Percentiles rank a stretch among this genome's conserved stretches.
Conservation (phyloP, 805 yeast genomes). For the Yarrowia porcina region DNA sequence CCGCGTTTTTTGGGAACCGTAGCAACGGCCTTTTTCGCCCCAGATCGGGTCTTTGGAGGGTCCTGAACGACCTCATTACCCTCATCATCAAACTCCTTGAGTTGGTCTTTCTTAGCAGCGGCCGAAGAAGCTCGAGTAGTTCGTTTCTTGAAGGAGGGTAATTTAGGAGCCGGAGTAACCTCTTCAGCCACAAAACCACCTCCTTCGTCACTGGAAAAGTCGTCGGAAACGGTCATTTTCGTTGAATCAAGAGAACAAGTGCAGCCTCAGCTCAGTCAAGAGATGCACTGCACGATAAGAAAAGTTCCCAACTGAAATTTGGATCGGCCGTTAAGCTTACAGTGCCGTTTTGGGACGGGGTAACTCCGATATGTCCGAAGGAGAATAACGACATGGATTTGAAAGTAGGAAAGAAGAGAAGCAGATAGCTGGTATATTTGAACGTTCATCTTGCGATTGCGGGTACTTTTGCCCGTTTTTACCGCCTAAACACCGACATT, state of each 20-base stretch:
- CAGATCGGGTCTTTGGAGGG: background rate
- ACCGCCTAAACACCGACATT: too few species aligned
- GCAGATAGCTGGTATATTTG: too few species aligned
- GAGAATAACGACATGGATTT: background rate
- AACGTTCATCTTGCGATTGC: too few species aligned
- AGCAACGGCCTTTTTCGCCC: background rate
- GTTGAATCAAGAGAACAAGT: background rate
- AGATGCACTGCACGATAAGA: slow-evolving; percentile 11
- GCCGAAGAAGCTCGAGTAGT: background rate
- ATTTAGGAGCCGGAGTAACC: background rate
- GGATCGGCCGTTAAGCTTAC: background rate
- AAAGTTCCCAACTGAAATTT: background rate
- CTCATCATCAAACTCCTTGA: slow-evolving; percentile 20
- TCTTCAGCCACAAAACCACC: slow-evolving; percentile 5
- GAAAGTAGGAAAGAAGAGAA: too few species aligned
- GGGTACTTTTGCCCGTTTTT: too few species aligned
- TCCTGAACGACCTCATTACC: slow-evolving; percentile 3
- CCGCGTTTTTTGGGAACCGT: background rate
- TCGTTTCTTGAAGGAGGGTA: slow-evolving; percentile 3
- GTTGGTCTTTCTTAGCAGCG: background rate
- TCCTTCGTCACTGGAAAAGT: slow-evolving; percentile 9
- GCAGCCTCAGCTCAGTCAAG: background rate
- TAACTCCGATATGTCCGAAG: slow-evolving; percentile 4
- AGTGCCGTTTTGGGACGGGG: background rate
- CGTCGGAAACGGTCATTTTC: background rate